These are phyloP conservation scores for Boletus speciosus DNA, from an alignment of 768 basidiomycete genomes.

Conservation along the genomic window DNA sequence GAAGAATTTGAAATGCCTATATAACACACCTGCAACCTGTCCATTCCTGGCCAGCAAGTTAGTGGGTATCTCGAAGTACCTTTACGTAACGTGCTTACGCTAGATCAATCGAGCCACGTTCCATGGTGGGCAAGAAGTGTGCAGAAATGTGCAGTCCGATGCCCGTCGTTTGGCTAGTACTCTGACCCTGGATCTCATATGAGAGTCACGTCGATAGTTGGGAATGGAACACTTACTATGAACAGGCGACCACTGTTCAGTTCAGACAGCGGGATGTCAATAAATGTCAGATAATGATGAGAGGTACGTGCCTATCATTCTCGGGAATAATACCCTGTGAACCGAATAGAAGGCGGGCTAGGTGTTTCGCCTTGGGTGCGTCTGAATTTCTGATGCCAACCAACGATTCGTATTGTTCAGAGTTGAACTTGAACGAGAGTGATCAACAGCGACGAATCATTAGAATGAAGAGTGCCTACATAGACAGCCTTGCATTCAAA, in stretches of 20 bases:
- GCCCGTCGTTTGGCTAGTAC: slow-evolving; percentile 92
- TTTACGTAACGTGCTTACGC: slow-evolving; percentile 46
- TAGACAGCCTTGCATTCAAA: slow-evolving; percentile 11
- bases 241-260: slow-evolving; percentile 12
- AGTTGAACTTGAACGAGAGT: slow-evolving; percentile 7
- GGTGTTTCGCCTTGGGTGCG: background rate
- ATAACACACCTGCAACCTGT: slow-evolving; percentile 65
- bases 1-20: background rate
- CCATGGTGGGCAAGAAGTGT: slow-evolving; percentile 92
- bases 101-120: slow-evolving; percentile 87
- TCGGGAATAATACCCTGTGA: slow-evolving; percentile 5
- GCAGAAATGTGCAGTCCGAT: slow-evolving; percentile 59
- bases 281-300: background rate
- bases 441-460: background rate
- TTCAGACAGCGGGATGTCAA: background rate
- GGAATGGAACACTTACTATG: slow-evolving; percentile 1
- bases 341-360: background rate
- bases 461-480: background rate
- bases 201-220: background rate
- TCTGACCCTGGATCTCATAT: slow-evolving; percentile 60
- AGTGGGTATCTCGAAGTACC: background rate
- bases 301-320: background rate
- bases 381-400: background rate
- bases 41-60: slow-evolving; percentile 56
- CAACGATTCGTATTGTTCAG: slow-evolving; percentile 1